Evolutionary conservation across 305 asterid species (phyloP), one percentile per base, ranked within the genome.

Genomic region (Galium porrigens): DNA sequence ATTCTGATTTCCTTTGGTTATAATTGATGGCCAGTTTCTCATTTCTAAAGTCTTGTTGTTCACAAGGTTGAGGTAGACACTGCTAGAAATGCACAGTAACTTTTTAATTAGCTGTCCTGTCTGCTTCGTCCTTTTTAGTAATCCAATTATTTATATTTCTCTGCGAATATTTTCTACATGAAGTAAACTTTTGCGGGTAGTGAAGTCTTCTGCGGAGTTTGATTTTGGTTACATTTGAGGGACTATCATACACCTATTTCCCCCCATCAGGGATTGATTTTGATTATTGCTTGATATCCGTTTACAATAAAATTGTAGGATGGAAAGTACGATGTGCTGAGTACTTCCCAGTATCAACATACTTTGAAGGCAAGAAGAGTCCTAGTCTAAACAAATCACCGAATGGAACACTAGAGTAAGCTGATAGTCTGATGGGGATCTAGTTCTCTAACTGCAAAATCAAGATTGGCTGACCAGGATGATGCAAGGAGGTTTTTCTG

Each of bases 321-420:
- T 94, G 99, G 99, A 87, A 84, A 74, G 76, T 22, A 29, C 85
- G 70, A 22, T 94, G 97, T 68, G 86, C 94, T 14, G 95, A 81
- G 70, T 82, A 73, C 82, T 94, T 87, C 77, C 94, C 89, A 9
- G 73, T 80, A 72, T 81, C 99, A 5, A 79, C 84, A 1, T 89
- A 87, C 74, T 94, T 94, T 64, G 95, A 73, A 75, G 99, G 97
- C 74, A 73, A 69, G 66, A 72, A 53, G 64, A 83, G 97, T 86
- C 88, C 96, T 58, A 88, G 84, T 49, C 66, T 67, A 61, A 48
- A 72, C 74, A 76, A 72, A 58, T 41, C 73, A 32, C 53, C 95
- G 7, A 92, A 87, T 60, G 99, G 99, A 42, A 84, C 62, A 54
- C 27, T 94, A 18, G 92, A 81, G 73, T 81, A 81, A 63, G 30